Evolutionary conservation across 129 eudicot species (phyloP).

Genomic region (Centrapalus pauciflorus): DNA sequence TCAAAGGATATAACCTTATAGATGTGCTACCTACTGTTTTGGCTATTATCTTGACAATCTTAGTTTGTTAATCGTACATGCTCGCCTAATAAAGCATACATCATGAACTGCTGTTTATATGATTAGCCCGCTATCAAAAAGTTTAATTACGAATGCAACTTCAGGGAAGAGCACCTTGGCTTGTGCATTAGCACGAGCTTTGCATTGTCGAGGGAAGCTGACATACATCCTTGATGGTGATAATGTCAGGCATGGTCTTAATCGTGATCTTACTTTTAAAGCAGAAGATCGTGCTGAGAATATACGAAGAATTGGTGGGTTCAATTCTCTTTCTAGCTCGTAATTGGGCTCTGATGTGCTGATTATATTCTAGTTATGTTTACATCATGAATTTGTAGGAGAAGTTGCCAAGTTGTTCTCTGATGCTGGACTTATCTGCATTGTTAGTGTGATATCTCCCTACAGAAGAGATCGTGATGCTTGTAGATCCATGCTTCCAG

Average conservation of each 20-base stretch:
- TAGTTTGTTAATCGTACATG: background rate
- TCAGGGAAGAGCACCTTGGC: conserved; percentile 98
- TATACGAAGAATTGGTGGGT: conserved; percentile 85
- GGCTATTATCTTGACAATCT: background rate
- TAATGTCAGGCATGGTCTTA: conserved; percentile 94
- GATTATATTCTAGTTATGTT: background rate
- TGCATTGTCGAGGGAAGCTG: conserved; percentile 84
- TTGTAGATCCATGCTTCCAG: conserved; percentile 65
- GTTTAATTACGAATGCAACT: conserved; percentile 5
- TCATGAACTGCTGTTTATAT: background rate
- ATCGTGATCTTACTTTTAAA: conserved; percentile 75
- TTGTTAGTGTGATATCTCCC: conserved; percentile 96
- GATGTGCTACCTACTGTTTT: no score
- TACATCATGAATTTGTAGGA: conserved; percentile 40
- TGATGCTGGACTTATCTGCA: conserved; percentile 94
- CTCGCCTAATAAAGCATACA: background rate
- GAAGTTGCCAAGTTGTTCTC: conserved; percentile 93
- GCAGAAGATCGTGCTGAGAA: conserved; percentile 93
- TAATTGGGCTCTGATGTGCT: background rate
- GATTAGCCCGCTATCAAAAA: background rate
- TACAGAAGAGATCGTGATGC: conserved; percentile 87
- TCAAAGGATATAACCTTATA: background rate
- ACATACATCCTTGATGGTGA: conserved; percentile 95
- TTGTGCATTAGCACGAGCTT: conserved; percentile 75
- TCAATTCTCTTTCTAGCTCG: background rate